Evolutionary conservation across 2,329 filamentous ascomycete species (phyloP), one percentile per base, ranked within the genome.

Genomic region (Phialemoniopsis sp.): DNA sequence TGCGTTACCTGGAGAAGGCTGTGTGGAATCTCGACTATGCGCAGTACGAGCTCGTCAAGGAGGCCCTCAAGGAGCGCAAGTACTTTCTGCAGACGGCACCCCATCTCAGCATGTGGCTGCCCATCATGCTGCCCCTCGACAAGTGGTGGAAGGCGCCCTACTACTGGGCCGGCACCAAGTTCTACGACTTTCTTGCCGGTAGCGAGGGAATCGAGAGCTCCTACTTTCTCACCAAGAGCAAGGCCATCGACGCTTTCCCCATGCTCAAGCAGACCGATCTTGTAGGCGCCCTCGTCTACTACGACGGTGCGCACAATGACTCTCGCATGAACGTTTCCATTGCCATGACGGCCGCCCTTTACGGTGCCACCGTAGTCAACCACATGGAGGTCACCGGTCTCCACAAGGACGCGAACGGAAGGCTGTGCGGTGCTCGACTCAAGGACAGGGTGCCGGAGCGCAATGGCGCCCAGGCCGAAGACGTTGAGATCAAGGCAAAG

Each of bases 301-400:
- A 91, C 58, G 84, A 93, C 65, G 87, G 87, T 46, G 86, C 87
- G 41, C 87, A 91, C 68, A 91, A 93, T 57, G 87, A 93, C 58
- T 89, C 87, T 18, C 80, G 87, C 46, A 93, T 91, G 86, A 91
- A 91, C 59, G 82, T 90, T 34, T 88, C 85, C 9, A 73, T 93
- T 36, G 87, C 85, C 16, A 81, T 89, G 70, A 91, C 87, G 8
- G 86, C 87, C 39, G 81, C 85, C 8, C 72, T 90, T 29, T 90
- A 90, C 57, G 87, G 87, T 41, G 82, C 82, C 34, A 91, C 85
- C 13, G 75, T 91, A 17, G 79, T 89, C 44, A 91, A 89, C 64
- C 85, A 93, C 63, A 72, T 88, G 60, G 84, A 91, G 60, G 85
- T 91, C 28, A 90, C 85, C 3, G 70, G 67, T 21, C 70, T 91